These are phyloP conservation scores for Aspergillus costaricaensis DNA, from an alignment of 2,329 filamentous ascomycete genomes.

Conservation along the genomic window DNA sequence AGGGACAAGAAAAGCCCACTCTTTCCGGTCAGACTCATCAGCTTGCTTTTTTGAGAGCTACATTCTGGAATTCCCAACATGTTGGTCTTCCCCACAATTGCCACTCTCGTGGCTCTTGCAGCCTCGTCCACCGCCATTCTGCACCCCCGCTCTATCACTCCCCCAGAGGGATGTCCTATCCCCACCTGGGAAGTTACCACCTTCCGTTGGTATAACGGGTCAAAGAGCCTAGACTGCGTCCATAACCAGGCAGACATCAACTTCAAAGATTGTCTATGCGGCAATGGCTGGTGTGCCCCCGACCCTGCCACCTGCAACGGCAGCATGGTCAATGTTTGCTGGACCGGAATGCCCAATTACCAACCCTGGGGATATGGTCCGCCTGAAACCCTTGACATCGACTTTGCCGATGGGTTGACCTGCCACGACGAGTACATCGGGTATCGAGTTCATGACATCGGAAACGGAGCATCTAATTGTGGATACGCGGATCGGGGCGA, in stretches of 20 bases:
- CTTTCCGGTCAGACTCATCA: background rate
- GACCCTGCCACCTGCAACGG: constrained; percentile 28
- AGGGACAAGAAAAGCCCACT: background rate
- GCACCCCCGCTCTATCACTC: constrained; percentile 24
- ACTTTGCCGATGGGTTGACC: constrained; percentile 26
- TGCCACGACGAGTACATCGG: constrained; percentile 34
- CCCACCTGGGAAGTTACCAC: constrained; percentile 30
- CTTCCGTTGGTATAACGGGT: constrained; percentile 24
- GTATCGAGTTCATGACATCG: constrained; percentile 34
- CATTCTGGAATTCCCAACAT: constrained; percentile 10
- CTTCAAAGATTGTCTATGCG: constrained; percentile 28
- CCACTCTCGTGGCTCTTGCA: constrained; percentile 12
- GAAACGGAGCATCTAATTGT: constrained; percentile 29
- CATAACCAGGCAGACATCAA: constrained; percentile 25
- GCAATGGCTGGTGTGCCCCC: constrained; percentile 25
- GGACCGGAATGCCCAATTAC: constrained; percentile 33
- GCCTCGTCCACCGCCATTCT: constrained; percentile 6
- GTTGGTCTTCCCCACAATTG: constrained; percentile 8
- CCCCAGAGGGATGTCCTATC: constrained; percentile 29
- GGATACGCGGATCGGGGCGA: constrained; percentile 29
- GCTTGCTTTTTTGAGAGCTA: no score
- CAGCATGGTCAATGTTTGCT: constrained; percentile 29
- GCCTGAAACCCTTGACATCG: constrained; percentile 27
- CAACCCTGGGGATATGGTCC: constrained; percentile 34
- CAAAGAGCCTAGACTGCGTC: constrained; percentile 23